Evolutionary conservation across 768 basidiomycete genomes (phyloP), one percentile per base, ranked within the genome.

Genomic region (Galerina sulciceps): DNA sequence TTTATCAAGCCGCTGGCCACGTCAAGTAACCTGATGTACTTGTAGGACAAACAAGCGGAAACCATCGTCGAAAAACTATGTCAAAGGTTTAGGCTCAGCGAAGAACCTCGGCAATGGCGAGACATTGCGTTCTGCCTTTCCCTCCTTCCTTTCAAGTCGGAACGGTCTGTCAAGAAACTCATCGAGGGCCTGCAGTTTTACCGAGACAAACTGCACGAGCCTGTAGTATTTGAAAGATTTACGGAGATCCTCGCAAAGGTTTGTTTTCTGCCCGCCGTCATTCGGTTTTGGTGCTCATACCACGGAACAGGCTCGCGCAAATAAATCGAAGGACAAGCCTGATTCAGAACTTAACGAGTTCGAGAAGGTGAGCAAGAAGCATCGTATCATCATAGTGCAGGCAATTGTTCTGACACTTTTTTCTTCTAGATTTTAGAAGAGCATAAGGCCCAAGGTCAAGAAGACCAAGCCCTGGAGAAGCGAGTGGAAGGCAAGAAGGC

Each of bases 61-160:
- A 90, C 84, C 67, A 93, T 99, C 61, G 93, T 99, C 53, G 96
- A 99, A 67, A 99, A 98, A 71, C 86, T 99, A 2, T 99, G 97
- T 67, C 94, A 97, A 67, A 87, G 96, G 8, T 98, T 99, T 87
- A 84, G 91, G 20, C 79, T 93, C 3, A 87, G 91, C 0, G 90
- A 91, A 41, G 94, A 96, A 31, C 85, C 93, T 14, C 85, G 96
- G 5, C 97, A 99, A 70, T 99, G 97, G 97, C 86, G 94, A 20
- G 96, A 99, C 68, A 94, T 99, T 58, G 93, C 96, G 1, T 99
- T 89, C 75, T 99, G 96, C 70, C 78, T 99, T 2, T 95, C 96
- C 0, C 75, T 98, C 2, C 81, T 99, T 14, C 96, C 95, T 0
- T 99, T 93, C 90, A 98, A 98, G 71, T 96, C 94, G 1, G 97